Evolutionary conservation across 495 filamentous ascomycete species (phyloP).

Genomic region (Penicillium taxi): DNA sequence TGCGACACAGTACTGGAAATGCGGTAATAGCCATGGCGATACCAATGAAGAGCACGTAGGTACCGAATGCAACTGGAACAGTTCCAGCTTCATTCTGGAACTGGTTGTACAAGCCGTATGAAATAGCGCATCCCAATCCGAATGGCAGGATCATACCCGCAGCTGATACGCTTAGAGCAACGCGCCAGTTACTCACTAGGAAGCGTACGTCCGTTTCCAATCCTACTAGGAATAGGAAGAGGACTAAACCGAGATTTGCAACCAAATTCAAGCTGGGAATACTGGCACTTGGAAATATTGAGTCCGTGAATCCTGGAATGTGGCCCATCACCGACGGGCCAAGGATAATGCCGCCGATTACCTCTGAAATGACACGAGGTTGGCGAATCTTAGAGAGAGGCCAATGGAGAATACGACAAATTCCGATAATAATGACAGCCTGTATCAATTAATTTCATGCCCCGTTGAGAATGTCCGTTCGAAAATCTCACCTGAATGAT

Average conservation of each 20-base stretch:
- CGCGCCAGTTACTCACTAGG: constrained; percentile 76
- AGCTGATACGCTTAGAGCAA: constrained; percentile 72
- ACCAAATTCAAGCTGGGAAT: constrained; percentile 71
- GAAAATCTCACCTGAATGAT: constrained; percentile 70
- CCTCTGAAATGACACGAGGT: constrained; percentile 91
- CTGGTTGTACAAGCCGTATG: constrained; percentile 76
- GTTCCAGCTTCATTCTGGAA: constrained; percentile 59
- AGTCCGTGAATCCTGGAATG: constrained; percentile 60
- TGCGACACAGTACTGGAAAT: constrained; percentile 92
- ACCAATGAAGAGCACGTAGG: constrained; percentile 88
- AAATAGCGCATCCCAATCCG: constrained; percentile 63
- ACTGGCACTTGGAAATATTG: constrained; percentile 68
- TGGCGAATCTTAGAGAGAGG: constrained; percentile 83
- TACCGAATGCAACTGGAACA: constrained; percentile 63
- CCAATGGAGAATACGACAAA: constrained; percentile 75
- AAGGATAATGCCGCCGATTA: constrained; percentile 85
- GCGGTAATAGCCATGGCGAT: constrained; percentile 94
- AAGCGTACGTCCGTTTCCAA: constrained; percentile 89
- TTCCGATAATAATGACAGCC: constrained; percentile 83
- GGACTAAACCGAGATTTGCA: constrained; percentile 80
- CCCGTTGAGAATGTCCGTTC: not conserved
- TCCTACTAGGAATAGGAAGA: constrained; percentile 90
- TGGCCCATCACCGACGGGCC: constrained; percentile 81
- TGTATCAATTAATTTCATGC: constrained; percentile 19
- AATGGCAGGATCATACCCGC: constrained; percentile 81